A percentile compares a stretch with the other conserved stretches of the same genome.
These are phyloP conservation scores for Globomyces pollinis-pini DNA, from an alignment of 192 early-diverging fungal species.

Conservation along the genomic window DNA sequence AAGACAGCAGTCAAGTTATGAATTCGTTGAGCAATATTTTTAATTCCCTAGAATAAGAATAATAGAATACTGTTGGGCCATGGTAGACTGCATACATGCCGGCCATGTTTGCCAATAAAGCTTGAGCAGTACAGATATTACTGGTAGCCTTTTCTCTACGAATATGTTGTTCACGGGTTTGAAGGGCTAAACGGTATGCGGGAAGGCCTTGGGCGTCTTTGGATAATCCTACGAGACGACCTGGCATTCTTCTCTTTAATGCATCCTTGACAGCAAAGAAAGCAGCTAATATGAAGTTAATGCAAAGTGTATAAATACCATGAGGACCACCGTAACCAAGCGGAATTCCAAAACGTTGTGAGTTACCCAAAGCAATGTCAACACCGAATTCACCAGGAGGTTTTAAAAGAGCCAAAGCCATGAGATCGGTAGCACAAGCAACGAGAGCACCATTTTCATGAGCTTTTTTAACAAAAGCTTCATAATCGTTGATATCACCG, in stretches of 20 bases:
- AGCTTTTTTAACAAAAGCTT: slow-evolving; percentile 65
- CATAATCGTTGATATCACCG: slow-evolving; percentile 79
- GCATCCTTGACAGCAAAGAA: slow-evolving; percentile 93
- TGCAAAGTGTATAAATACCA: too few species aligned
- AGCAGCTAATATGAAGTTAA: too few species aligned
- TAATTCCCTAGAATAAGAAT: slow-evolving; percentile 54
- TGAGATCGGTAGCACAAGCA: slow-evolving; percentile 85
- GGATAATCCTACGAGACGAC: slow-evolving; percentile 91
- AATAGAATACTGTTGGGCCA: slow-evolving; percentile 65
- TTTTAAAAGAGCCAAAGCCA: slow-evolving; percentile 85
- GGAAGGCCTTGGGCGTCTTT: slow-evolving; percentile 80
- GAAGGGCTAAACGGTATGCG: slow-evolving; percentile 91
- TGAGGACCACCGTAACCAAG: slow-evolving; percentile 98
- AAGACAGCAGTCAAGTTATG: slow-evolving; percentile 83
- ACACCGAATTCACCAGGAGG: slow-evolving; percentile 94
- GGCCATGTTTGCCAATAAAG: slow-evolving; percentile 97
- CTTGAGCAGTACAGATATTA: slow-evolving; percentile 99
- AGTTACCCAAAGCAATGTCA: slow-evolving; percentile 97
- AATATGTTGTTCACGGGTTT: slow-evolving; percentile 99
- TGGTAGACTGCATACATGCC: slow-evolving; percentile 99
- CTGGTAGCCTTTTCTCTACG: slow-evolving; percentile 96
- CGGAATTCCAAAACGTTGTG: slow-evolving; percentile 97
- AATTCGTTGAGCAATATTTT: slow-evolving; percentile 83
- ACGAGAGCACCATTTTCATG: slow-evolving; percentile 80
- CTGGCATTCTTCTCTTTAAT: slow-evolving; percentile 93